A percentile compares a stretch with the other conserved stretches of the same genome.
phyloP scores from a whole-genome alignment of 352 stramenopile genomes.

The Phytophthora gonapodyides region DNA sequence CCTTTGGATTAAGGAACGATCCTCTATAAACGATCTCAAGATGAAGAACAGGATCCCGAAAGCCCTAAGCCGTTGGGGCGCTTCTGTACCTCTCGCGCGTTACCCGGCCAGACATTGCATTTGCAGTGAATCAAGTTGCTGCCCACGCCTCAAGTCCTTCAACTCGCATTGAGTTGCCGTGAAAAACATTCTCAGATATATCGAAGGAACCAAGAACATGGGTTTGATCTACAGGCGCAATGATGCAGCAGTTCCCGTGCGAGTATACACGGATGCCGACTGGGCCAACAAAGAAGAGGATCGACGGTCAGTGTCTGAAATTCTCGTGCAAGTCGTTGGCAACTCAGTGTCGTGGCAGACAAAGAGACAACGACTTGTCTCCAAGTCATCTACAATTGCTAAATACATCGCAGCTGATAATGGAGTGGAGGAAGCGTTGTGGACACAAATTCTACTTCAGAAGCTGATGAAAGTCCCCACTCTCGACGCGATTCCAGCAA shows the following conservation, averaged over 20 bases:
- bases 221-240: neutral
- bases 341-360: constrained; percentile 4
- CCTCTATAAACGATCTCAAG: neutral
- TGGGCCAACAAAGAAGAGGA: constrained; percentile 19
- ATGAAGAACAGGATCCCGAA: neutral
- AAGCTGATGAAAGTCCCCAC: too few relatives aligned
- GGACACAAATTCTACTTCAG: too few relatives aligned
- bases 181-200: constrained; percentile 9
- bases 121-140: constrained; percentile 6
- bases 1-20: constrained; percentile 8
- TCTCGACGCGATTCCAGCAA: too few relatives aligned
- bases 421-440: too few relatives aligned
- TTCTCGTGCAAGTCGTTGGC: neutral
- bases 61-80: constrained; percentile 6
- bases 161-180: neutral
- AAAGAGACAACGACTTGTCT: constrained; percentile 12
- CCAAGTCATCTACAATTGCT: constrained; percentile 18
- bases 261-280: constrained; percentile 9
- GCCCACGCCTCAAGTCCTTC: neutral
- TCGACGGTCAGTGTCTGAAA: neutral
- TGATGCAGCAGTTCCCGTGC: neutral
- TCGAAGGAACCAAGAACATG: neutral
- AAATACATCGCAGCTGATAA: too few relatives aligned
- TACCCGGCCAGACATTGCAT: constrained; percentile 4
- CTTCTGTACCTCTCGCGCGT: constrained; percentile 11